phyloP scores from a whole-genome alignment of 208 protist genomes.

The Wallacemonas collosoma region DNA sequence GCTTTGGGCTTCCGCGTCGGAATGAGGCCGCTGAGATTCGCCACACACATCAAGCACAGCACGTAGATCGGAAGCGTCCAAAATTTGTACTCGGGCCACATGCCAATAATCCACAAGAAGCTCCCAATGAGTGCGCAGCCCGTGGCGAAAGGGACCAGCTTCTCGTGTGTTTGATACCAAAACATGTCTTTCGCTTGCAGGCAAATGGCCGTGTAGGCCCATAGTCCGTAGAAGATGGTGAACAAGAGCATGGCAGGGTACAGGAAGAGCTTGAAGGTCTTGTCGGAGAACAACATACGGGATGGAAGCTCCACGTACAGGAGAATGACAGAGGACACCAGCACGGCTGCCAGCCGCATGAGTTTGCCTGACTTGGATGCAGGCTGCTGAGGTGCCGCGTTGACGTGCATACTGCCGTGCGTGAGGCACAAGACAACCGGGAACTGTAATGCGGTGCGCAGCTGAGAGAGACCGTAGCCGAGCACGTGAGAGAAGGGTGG shows the following conservation, averaged over 20 bases:
- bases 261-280: conserved; percentile 38
- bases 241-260: conserved; percentile 53
- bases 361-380: conserved; percentile 27
- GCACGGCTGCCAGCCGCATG: conserved; percentile 22
- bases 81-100: conserved; percentile 73
- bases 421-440: not conserved
- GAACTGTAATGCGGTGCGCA: no score
- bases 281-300: conserved; percentile 50
- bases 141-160: conserved; percentile 51
- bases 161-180: conserved; percentile 70
- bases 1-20: conserved; percentile 23
- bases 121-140: conserved; percentile 29
- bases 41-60: conserved; percentile 30
- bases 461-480: no score
- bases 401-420: conserved; percentile 27
- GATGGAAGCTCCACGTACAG: conserved; percentile 47
- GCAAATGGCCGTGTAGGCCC: conserved; percentile 61
- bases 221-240: conserved; percentile 63
- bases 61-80: conserved; percentile 56
- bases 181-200: conserved; percentile 53
- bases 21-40: conserved; percentile 31
- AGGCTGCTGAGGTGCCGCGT: conserved; percentile 25
- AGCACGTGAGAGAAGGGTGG: not conserved
- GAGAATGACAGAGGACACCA: conserved; percentile 29
- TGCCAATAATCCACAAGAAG: conserved; percentile 62